Percentiles rank a stretch among this genome's conserved stretches.
Evolutionary conservation across 2,329 filamentous ascomycete species (phyloP).

Genomic region (Paramyrothecium roridum): DNA sequence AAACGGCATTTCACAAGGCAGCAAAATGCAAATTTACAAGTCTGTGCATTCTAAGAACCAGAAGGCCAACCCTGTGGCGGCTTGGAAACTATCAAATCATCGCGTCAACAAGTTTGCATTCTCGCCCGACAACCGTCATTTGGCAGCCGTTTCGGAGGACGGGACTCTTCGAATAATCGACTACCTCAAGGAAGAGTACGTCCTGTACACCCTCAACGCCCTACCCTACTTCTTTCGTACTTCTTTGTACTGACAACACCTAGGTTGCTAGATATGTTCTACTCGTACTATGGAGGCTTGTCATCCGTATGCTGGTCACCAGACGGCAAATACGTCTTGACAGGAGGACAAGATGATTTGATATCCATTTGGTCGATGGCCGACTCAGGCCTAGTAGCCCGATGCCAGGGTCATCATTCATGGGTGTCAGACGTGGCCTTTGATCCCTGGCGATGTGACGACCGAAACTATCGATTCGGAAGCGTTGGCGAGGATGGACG

Average conservation of each 20-base stretch:
- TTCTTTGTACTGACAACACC: slow-evolving; percentile 6
- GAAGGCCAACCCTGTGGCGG: slow-evolving; percentile 86
- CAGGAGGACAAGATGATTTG: slow-evolving; percentile 92
- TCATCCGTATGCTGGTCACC: slow-evolving; percentile 97
- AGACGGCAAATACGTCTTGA: slow-evolving; percentile 92
- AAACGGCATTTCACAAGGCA: slow-evolving; percentile 28
- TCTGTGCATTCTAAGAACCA: slow-evolving; percentile 93
- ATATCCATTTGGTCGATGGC: slow-evolving; percentile 93
- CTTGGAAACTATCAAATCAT: slow-evolving; percentile 90
- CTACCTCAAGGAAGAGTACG: slow-evolving; percentile 84
- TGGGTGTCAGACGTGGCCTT: slow-evolving; percentile 95
- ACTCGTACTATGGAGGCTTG: slow-evolving; percentile 90
- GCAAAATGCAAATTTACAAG: slow-evolving; percentile 72
- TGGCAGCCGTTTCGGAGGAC: slow-evolving; percentile 90
- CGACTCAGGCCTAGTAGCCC: slow-evolving; percentile 80
- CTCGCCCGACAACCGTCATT: slow-evolving; percentile 80
- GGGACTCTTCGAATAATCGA: slow-evolving; percentile 87
- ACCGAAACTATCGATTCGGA: slow-evolving; percentile 91
- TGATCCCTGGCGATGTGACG: slow-evolving; percentile 95
- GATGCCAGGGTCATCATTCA: slow-evolving; percentile 92
- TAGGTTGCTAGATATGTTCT: slow-evolving; percentile 81
- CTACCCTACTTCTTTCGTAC: background rate
- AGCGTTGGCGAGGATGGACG: slow-evolving; percentile 93
- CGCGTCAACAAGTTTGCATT: slow-evolving; percentile 89
- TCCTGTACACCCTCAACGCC: slow-evolving; percentile 5